Percentiles rank a stretch among this genome's conserved stretches.
Evolutionary conservation across 352 stramenopile species (phyloP).

Genomic region (Phytopythium delawarense): DNA sequence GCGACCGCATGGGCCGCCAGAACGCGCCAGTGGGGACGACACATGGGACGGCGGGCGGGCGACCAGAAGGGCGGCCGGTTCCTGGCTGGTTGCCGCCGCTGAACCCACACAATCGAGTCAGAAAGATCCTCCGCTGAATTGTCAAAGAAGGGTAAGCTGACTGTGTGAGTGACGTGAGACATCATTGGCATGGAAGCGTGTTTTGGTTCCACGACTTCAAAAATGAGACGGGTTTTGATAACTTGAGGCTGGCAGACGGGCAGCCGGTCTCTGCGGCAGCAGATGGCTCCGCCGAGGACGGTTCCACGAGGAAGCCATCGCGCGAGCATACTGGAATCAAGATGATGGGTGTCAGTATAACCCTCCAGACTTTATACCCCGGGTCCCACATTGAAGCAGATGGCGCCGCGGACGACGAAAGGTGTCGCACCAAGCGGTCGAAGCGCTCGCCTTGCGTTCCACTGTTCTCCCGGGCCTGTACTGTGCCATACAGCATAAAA

Average conservation of each 20-base stretch:
- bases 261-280: neutral
- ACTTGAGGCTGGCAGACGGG: neutral
- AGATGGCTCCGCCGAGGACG: conserved; percentile 1
- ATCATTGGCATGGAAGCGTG: neutral
- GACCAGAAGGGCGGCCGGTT: neutral
- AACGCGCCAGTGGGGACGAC: neutral
- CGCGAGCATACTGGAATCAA: neutral
- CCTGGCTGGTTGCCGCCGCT: neutral
- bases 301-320: conserved; percentile 1
- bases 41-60: neutral
- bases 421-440: neutral
- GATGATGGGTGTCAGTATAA: neutral
- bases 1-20: neutral
- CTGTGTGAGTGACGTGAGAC: neutral
- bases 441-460: neutral
- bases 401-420: neutral
- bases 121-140: neutral
- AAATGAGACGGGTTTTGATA: neutral
- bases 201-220: neutral
- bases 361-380: neutral
- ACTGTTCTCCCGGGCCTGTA: neutral
- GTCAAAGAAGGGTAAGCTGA: neutral
- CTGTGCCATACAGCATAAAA: neutral
- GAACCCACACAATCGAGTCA: neutral
- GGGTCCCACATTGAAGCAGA: conserved; percentile 5